Conservation (phyloP, 2,329 filamentous ascomycete species). For the Fusarium secorum region DNA sequence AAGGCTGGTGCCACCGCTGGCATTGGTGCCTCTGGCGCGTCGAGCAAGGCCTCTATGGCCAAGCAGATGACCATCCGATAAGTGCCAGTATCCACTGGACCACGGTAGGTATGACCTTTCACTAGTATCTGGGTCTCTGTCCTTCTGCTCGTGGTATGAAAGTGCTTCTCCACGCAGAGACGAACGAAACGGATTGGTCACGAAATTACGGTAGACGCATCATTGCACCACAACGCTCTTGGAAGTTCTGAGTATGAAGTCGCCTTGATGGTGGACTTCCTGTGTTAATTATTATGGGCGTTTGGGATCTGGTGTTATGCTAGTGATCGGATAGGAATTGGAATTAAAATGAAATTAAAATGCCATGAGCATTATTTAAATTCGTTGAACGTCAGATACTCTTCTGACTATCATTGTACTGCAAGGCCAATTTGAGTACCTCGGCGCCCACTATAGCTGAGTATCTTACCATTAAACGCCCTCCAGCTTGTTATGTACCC, state of each 20-base stretch:
- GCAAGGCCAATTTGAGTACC: background rate
- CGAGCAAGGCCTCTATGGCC: constrained; percentile 82
- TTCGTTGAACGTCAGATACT: background rate
- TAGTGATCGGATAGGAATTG: background rate
- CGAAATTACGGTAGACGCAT: constrained; percentile 36
- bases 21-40: constrained; percentile 70
- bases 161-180: constrained; percentile 55
- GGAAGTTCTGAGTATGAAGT: constrained; percentile 14
- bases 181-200: constrained; percentile 46
- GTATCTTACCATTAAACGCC: background rate
- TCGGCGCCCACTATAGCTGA: background rate
- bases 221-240: background rate
- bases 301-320: constrained; percentile 5
- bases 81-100: constrained; percentile 45
- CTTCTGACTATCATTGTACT: background rate
- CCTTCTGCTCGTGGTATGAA: constrained; percentile 59
- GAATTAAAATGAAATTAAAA: constrained; percentile 24
- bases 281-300: constrained; percentile 23
- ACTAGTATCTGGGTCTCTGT: constrained; percentile 54
- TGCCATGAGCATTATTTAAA: constrained; percentile 27
- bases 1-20: constrained; percentile 79
- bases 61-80: constrained; percentile 97
- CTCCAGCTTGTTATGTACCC: background rate
- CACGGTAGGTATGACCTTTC: constrained; percentile 59
- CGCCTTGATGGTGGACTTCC: constrained; percentile 3